phyloP scores from a whole-genome alignment of 2,329 filamentous ascomycete genomes.

The Xylaria sp. region DNA sequence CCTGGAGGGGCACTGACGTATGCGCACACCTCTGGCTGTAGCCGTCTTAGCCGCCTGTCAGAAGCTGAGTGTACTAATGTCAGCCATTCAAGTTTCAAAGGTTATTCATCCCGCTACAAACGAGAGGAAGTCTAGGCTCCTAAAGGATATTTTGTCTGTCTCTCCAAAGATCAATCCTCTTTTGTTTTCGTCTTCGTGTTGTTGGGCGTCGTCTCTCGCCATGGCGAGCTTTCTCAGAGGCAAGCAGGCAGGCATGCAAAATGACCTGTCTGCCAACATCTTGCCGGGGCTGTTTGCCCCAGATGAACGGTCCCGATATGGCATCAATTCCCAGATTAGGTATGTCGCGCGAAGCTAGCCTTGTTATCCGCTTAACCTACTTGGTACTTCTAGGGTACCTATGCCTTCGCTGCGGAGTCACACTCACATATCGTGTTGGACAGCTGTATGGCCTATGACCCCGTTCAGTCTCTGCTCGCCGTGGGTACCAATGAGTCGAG shows the following conservation, averaged over 20 bases:
- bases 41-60: conserved; percentile 23
- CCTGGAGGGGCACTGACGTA: conserved; percentile 31
- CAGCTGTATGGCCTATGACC: conserved; percentile 89
- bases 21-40: background rate
- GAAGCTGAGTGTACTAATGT: conserved; percentile 3
- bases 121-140: background rate
- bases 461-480: conserved; percentile 91
- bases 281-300: conserved; percentile 81
- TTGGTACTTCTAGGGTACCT: too few species aligned
- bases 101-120: conserved; percentile 11
- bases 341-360: conserved; percentile 53
- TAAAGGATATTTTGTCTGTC: background rate
- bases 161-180: background rate
- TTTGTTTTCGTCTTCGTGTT: background rate
- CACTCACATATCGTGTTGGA: conserved; percentile 41
- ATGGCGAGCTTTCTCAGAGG: conserved; percentile 92
- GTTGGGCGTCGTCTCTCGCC: conserved; percentile 1
- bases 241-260: conserved; percentile 93
- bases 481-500: conserved; percentile 89
- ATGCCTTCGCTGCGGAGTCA: background rate
- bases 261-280: conserved; percentile 87
- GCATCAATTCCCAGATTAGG: conserved; percentile 81
- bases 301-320: conserved; percentile 85
- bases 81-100: background rate
- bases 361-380: too few species aligned